Conservation (phyloP, 2,329 filamentous ascomycete genomes). For the Aspergillus niger region DNA sequence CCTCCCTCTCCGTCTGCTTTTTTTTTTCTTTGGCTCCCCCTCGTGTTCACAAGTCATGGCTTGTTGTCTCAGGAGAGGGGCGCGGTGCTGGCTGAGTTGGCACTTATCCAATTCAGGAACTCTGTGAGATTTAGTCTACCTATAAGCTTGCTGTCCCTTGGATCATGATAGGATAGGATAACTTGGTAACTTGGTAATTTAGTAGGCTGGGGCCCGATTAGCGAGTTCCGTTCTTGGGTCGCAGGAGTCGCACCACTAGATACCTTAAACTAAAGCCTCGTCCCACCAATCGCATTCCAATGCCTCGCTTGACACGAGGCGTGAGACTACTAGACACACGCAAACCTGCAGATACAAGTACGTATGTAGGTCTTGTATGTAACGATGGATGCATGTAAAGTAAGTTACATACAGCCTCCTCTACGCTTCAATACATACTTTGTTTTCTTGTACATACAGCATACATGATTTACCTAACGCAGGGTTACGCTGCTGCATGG, state of each 20-base stretch:
- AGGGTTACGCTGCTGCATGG: neutral
- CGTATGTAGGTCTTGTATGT: neutral
- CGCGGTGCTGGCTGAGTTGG: neutral
- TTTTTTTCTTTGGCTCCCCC: neutral
- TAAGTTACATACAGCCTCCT: neutral
- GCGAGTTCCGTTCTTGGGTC: neutral
- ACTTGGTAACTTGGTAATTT: neutral
- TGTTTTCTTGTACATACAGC: neutral
- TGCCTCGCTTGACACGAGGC: slow-evolving; percentile 3
- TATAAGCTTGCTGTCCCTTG: neutral
- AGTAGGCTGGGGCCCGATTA: neutral
- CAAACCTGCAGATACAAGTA: neutral
- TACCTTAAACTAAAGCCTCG: slow-evolving; percentile 1
- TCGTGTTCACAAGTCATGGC: slow-evolving; percentile 9
- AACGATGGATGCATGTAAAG: neutral
- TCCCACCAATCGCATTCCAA: neutral
- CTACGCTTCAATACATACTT: neutral
- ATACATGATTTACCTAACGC: neutral
- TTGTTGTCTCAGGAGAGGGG: neutral
- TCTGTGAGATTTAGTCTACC: neutral
- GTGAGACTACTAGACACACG: neutral
- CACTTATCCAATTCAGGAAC: neutral
- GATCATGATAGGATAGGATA: neutral
- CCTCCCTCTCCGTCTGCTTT: neutral
- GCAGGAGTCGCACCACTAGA: neutral